Conservation (phyloP, 306 rosid species). For the Cajanus cajan region DNA sequence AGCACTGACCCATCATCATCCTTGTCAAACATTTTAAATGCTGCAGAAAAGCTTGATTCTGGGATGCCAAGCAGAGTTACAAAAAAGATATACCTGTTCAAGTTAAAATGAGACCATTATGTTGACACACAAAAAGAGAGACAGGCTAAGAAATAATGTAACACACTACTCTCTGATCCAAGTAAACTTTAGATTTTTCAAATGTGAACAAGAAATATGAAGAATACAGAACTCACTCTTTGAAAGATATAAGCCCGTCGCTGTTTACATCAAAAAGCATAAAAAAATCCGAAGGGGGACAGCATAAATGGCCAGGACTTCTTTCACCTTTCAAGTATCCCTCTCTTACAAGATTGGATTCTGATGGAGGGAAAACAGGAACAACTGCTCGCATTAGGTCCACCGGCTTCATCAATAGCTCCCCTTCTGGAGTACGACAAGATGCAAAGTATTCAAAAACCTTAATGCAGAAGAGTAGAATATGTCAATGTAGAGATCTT, state of each 20-base stretch:
- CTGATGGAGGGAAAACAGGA: slow-evolving; percentile 16
- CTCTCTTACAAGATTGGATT: slow-evolving; percentile 3
- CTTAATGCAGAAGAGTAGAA: not conserved
- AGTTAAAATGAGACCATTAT: slow-evolving; percentile 13
- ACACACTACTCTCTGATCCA: not conserved
- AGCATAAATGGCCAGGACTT: slow-evolving; percentile 2
- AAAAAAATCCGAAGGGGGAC: not conserved
- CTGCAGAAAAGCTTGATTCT: slow-evolving; percentile 67
- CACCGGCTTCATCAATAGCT: not conserved
- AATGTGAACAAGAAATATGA: not conserved
- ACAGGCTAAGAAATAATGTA: not conserved
- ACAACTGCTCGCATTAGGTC: slow-evolving; percentile 12
- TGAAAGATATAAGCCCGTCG: not conserved
- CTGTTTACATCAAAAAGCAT: slow-evolving; percentile 11
- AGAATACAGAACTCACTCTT: slow-evolving; percentile 6
- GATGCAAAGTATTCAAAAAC: slow-evolving; percentile 21
- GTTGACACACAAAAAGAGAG: not conserved
- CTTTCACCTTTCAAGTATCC: slow-evolving; percentile 17
- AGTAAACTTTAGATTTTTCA: not conserved
- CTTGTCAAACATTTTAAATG: slow-evolving; percentile 75
- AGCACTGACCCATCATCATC: slow-evolving; percentile 62
- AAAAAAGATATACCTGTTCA: slow-evolving; percentile 68
- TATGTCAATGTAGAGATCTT: not conserved
- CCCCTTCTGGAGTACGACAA: not conserved
- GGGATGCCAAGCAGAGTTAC: slow-evolving; percentile 82